phyloP scores from a whole-genome alignment of 1,284 basidiomycete genomes.

The Exobasidium rhododendri region DNA sequence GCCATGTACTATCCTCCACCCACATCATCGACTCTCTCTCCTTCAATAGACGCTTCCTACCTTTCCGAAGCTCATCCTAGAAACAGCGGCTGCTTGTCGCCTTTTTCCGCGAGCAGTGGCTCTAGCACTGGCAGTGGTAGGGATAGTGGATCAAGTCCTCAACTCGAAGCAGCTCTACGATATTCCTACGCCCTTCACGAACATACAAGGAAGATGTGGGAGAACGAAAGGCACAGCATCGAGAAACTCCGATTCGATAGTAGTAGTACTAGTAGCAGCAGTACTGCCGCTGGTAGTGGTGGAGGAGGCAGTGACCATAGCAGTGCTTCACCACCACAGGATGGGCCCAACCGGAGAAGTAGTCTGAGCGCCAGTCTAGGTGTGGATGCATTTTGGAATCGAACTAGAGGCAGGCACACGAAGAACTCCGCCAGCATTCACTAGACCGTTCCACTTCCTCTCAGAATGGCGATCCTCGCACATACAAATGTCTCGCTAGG shows the following conservation, averaged over 20 bases:
- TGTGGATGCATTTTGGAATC: not conserved
- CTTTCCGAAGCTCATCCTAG: no score
- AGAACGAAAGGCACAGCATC: conserved; percentile 8
- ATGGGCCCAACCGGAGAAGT: not conserved
- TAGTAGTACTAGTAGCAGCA: not conserved
- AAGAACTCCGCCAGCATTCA: not conserved
- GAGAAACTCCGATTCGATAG: not conserved
- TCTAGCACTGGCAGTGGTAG: not conserved
- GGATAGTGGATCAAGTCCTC: not conserved
- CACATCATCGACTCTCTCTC: not conserved
- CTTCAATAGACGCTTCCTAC: not conserved
- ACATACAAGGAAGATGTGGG: conserved; percentile 10
- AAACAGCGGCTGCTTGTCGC: no score
- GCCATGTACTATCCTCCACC: not conserved
- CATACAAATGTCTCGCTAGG: no score
- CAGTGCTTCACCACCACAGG: no score
- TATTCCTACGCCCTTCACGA: conserved; percentile 6
- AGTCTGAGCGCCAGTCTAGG: not conserved
- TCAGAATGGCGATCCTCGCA: no score
- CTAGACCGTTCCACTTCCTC: not conserved
- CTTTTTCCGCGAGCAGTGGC: not conserved
- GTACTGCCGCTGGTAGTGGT: no score
- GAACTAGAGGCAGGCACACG: not conserved
- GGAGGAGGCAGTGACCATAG: no score
- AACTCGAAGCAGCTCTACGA: conserved; percentile 8